Percentiles rank a stretch among this genome's conserved stretches.
Evolutionary conservation across 202 grass and related monocot species (phyloP).

Genomic region (Schoenoplectus triqueter): DNA sequence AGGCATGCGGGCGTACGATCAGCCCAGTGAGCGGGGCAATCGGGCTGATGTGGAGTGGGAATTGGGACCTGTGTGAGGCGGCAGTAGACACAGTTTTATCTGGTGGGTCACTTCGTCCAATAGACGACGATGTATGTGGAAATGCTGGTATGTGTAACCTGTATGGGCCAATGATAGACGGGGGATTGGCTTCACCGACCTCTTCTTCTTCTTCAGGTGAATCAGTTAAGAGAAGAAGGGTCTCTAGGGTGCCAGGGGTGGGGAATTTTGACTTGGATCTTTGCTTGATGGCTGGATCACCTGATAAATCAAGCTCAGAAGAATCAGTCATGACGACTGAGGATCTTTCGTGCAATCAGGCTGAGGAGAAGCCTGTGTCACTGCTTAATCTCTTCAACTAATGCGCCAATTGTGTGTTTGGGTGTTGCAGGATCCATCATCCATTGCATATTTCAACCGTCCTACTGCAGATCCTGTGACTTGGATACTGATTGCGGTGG

Average conservation of each 20-base stretch:
- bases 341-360: neutral
- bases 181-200: slow-evolving; percentile 40
- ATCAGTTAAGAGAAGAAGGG: slow-evolving; percentile 41
- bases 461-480: neutral
- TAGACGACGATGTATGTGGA: slow-evolving; percentile 48
- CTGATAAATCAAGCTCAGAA: slow-evolving; percentile 34
- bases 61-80: slow-evolving; percentile 85
- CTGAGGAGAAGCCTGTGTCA: neutral
- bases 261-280: slow-evolving; percentile 64
- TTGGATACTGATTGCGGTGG: neutral
- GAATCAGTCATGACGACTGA: slow-evolving; percentile 34
- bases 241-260: neutral
- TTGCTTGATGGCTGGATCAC: slow-evolving; percentile 59
- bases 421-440: too few relatives aligned
- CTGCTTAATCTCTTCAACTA: slow-evolving; percentile 32
- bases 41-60: slow-evolving; percentile 78
- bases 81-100: slow-evolving; percentile 68
- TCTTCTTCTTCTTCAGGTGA: slow-evolving; percentile 52
- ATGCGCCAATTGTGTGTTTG: neutral
- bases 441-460: neutral
- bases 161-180: slow-evolving; percentile 41
- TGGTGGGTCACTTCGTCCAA: slow-evolving; percentile 54
- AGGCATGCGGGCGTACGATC: slow-evolving; percentile 86
- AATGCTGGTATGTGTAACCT: slow-evolving; percentile 51
- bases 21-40: slow-evolving; percentile 80